Evolutionary conservation across 2,329 filamentous ascomycete genomes (phyloP).

Genomic region (Fusarium penzigii): DNA sequence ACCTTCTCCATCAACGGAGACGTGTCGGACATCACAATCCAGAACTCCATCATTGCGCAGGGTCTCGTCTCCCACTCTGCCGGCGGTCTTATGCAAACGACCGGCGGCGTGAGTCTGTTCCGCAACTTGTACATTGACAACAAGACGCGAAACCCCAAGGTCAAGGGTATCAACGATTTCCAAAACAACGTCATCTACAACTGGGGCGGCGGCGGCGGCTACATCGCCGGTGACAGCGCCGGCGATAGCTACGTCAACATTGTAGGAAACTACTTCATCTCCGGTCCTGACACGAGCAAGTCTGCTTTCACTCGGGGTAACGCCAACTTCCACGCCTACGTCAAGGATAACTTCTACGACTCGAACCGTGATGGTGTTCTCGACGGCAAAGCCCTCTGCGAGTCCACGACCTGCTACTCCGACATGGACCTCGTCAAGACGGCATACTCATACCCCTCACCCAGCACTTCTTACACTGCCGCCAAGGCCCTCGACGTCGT

Average conservation of each 20-base stretch:
- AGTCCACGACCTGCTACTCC: constrained; percentile 45
- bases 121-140: constrained; percentile 59
- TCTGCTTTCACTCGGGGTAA: constrained; percentile 58
- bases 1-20: constrained; percentile 53
- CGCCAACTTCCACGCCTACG: constrained; percentile 53
- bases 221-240: constrained; percentile 53
- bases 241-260: constrained; percentile 52
- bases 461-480: constrained; percentile 40
- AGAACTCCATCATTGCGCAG: constrained; percentile 55
- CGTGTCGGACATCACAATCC: constrained; percentile 50
- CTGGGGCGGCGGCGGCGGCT: constrained; percentile 55
- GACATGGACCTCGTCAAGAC: constrained; percentile 44
- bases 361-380: constrained; percentile 49
- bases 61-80: constrained; percentile 55
- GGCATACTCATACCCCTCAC: constrained; percentile 45
- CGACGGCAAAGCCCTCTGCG: constrained; percentile 47
- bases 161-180: constrained; percentile 58
- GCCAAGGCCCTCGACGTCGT: constrained; percentile 43
- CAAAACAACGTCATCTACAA: constrained; percentile 55
- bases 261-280: constrained; percentile 59
- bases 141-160: constrained; percentile 58
- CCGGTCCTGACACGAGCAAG: constrained; percentile 50
- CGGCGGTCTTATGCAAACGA: constrained; percentile 52
- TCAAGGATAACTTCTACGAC: constrained; percentile 54
- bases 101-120: constrained; percentile 51